Evolutionary conservation across 208 protist genomes (phyloP).

Genomic region (Trichomonas vaginalis): DNA sequence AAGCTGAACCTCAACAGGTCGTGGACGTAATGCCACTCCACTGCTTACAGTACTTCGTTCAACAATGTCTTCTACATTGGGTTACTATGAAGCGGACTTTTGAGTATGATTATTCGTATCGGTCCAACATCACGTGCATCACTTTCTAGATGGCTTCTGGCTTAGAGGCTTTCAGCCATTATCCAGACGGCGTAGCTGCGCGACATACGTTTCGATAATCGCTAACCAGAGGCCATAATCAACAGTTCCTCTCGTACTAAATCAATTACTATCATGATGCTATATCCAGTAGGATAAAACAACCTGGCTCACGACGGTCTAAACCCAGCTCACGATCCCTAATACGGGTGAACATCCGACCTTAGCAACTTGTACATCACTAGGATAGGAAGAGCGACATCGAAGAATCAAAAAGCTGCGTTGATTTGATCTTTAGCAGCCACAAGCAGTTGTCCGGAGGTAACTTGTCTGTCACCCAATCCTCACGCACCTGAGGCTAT

Average conservation of each 20-base stretch:
- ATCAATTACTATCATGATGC: conserved; percentile 41
- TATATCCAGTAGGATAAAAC: conserved; percentile 54
- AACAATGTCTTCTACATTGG: conserved; percentile 27
- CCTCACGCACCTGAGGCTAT: no score
- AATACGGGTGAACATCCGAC: conserved; percentile 31
- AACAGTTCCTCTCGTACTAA: conserved; percentile 56
- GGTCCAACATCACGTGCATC: background rate
- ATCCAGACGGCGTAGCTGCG: conserved; percentile 43
- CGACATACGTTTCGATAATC: conserved; percentile 33
- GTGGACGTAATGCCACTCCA: conserved; percentile 28
- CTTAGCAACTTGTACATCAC: conserved; percentile 51
- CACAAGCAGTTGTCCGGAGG: conserved; percentile 46
- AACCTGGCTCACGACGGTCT: conserved; percentile 63
- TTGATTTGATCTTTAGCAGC: conserved; percentile 47
- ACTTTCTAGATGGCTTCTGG: conserved; percentile 43
- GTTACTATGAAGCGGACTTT: background rate
- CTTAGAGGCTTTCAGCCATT: conserved; percentile 52
- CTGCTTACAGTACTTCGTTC: conserved; percentile 25
- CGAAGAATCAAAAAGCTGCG: conserved; percentile 56
- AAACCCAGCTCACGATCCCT: conserved; percentile 61
- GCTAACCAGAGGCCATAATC: conserved; percentile 44
- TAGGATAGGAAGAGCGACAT: conserved; percentile 58
- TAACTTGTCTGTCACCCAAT: background rate
- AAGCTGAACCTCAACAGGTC: conserved; percentile 32
- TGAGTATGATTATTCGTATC: background rate